phyloP scores from a whole-genome alignment of 179 eudicot species.

The Amaranthus tricolor region DNA sequence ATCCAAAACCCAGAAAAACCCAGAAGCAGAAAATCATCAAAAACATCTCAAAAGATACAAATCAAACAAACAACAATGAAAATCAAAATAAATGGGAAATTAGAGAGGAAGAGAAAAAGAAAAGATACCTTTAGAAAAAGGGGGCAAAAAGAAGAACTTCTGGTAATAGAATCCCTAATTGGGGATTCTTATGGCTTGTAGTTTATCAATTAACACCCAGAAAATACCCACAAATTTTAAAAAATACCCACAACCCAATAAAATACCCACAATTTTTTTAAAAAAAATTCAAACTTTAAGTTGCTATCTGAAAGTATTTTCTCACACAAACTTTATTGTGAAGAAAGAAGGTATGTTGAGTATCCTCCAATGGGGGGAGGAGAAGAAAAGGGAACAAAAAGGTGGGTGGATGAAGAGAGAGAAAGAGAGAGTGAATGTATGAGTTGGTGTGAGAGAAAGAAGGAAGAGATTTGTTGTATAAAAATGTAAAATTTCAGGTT shows the following conservation, averaged over 20 bases:
- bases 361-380: slow-evolving; percentile 35
- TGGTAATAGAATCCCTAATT: slow-evolving; percentile 24
- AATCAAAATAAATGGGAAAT: slow-evolving; percentile 22
- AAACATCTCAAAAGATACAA: not conserved
- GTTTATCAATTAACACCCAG: not conserved
- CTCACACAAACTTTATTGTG: not conserved
- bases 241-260: not conserved
- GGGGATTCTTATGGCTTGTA: slow-evolving; percentile 18
- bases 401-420: slow-evolving; percentile 20
- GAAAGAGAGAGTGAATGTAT: slow-evolving; percentile 13
- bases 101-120: slow-evolving; percentile 15
- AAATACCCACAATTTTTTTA: slow-evolving; percentile 29
- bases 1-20: slow-evolving; percentile 15
- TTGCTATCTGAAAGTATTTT: slow-evolving; percentile 16
- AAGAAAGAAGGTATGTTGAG: slow-evolving; percentile 15
- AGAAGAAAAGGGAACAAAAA: slow-evolving; percentile 11
- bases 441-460: slow-evolving; percentile 11
- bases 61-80: slow-evolving; percentile 3
- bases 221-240: slow-evolving; percentile 24
- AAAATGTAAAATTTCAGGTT: not conserved
- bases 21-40: slow-evolving; percentile 6
- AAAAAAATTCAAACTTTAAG: slow-evolving; percentile 5
- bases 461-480: not conserved
- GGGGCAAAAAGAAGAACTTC: slow-evolving; percentile 12
- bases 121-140: slow-evolving; percentile 33